phyloP scores from a whole-genome alignment of 2,329 filamentous ascomycete species.

The Pseudopyricularia javanii region DNA sequence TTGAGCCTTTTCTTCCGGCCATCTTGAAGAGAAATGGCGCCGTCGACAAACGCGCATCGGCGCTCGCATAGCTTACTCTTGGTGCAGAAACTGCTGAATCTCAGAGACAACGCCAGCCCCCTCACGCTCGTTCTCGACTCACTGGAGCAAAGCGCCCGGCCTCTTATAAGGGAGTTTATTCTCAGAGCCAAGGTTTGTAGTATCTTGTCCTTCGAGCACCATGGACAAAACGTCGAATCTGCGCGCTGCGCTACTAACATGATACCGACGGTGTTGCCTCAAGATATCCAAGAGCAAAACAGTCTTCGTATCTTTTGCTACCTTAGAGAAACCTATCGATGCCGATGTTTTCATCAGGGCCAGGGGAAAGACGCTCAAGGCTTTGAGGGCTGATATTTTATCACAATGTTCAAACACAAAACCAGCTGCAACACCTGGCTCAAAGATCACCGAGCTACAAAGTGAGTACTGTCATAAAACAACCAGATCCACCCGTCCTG shows the following conservation, averaged over 20 bases:
- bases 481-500: not conserved
- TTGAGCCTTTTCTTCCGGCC: not conserved
- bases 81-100: slow-evolving; percentile 14
- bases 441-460: slow-evolving; percentile 9
- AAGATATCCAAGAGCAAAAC: slow-evolving; percentile 55
- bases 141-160: slow-evolving; percentile 66
- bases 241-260: too few relatives aligned
- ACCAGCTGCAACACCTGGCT: slow-evolving; percentile 18
- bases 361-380: slow-evolving; percentile 41
- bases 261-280: too few relatives aligned
- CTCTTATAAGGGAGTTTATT: slow-evolving; percentile 62
- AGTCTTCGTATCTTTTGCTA: slow-evolving; percentile 69
- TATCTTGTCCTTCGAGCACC: not conserved
- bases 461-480: slow-evolving; percentile 22
- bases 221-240: too few relatives aligned
- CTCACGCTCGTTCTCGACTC: slow-evolving; percentile 79
- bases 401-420: slow-evolving; percentile 33
- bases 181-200: slow-evolving; percentile 55
- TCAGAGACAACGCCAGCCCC: slow-evolving; percentile 50
- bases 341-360: slow-evolving; percentile 58
- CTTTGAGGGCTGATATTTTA: slow-evolving; percentile 47
- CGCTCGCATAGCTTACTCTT: slow-evolving; percentile 14
- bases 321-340: slow-evolving; percentile 49
- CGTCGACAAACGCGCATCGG: slow-evolving; percentile 10
- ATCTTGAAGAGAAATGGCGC: slow-evolving; percentile 6